Evolutionary conservation across 495 filamentous ascomycete genomes (phyloP), one percentile per base, ranked within the genome.

Genomic region (Penicillium ochrochloron): DNA sequence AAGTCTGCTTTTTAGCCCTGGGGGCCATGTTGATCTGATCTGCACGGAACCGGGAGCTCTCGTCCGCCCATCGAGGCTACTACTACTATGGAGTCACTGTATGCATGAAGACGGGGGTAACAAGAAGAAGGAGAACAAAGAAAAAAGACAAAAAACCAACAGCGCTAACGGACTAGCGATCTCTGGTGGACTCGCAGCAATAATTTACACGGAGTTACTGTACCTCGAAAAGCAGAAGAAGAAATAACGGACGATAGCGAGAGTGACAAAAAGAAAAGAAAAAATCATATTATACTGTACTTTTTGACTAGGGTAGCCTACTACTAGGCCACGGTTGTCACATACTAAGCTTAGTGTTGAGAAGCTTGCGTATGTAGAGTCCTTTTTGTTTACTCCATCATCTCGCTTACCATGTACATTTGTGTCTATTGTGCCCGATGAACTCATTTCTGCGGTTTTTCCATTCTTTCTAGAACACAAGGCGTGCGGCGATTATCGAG

Each of bases 1-100:
- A 41, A 41, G 19, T 42, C 39, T 31, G 23, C 48, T 19, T 54
- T 41, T 51, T 64, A 57, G 60, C 53, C 63, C 62, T 52, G 15
- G 59, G 62, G 58, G 60, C 60, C 70, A 70, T 66, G 70, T 69
- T 71, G 68, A 73, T 71, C 71, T 61, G 68, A 73, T 73, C 71
- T 73, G 68, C 71, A 71, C 71, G 65, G 68, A 68, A 64, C 61
- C 67, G 70, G 70, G 70, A 61, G 60, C 67, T 65, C 59, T 61
- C 65, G 39, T 15, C 53, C 57, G 60, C 37, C 53, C 50, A 64
- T 59, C 34, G 54, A 64, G 62, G 62, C 48, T 39, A 42, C 37
- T 17, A 12, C 44, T 23, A 12, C 10, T 37, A 14, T 37, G 12
- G 10, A 41, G 10, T 41, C 25, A 41, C 25, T 15, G 48, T 27